Evolutionary conservation across 2,329 filamentous ascomycete genomes (phyloP).

Genomic region (Nemania diffusa): DNA sequence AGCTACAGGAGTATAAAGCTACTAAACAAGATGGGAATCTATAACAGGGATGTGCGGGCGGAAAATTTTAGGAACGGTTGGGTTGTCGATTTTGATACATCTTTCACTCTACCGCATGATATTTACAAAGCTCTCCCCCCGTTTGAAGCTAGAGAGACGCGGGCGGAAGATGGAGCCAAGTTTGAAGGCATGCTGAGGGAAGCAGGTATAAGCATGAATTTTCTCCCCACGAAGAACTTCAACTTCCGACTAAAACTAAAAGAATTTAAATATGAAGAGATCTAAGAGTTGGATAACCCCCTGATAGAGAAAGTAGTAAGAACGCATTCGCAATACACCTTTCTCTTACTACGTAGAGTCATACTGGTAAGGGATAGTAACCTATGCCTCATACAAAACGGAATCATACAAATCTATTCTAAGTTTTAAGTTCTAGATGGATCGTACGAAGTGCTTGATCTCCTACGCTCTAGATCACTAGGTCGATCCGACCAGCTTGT

Average conservation of each 20-base stretch:
- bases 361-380: too few relatives aligned
- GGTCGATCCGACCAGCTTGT: too few relatives aligned
- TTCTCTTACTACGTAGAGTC: too few relatives aligned
- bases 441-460: too few relatives aligned
- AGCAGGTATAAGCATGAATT: conserved; percentile 12
- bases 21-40: conserved; percentile 11
- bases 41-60: conserved; percentile 12
- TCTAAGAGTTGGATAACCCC: background rate
- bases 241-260: conserved; percentile 9
- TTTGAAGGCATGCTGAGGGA: conserved; percentile 14
- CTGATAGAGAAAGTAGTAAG: background rate
- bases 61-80: conserved; percentile 22
- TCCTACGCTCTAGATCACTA: too few relatives aligned
- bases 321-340: background rate
- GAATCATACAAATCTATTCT: too few relatives aligned
- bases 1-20: background rate
- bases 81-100: conserved; percentile 20
- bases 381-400: too few relatives aligned
- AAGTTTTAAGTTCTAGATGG: too few relatives aligned
- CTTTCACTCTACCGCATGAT: conserved; percentile 15
- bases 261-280: background rate
- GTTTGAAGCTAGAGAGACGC: background rate
- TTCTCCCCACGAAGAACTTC: conserved; percentile 3
- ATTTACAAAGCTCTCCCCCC: conserved; percentile 1
- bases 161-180: background rate